These are phyloP conservation scores for Dovyalis caffra DNA, from an alignment of 345 rosid genomes.

Conservation along the genomic window DNA sequence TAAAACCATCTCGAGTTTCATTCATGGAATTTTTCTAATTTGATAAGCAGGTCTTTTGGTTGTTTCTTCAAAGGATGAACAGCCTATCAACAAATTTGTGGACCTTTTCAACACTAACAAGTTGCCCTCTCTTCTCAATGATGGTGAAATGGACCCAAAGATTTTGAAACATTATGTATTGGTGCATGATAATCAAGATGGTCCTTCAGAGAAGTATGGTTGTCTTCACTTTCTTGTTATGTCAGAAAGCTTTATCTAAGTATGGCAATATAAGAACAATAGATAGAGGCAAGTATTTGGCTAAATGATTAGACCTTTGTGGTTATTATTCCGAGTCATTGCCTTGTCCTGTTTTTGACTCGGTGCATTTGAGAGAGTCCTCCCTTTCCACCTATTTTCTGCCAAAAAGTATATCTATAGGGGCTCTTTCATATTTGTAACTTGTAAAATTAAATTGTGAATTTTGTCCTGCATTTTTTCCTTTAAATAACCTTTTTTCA, in stretches of 20 bases:
- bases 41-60: slow-evolving; percentile 78
- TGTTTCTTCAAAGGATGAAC: slow-evolving; percentile 89
- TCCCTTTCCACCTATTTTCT: not conserved
- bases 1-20: slow-evolving; percentile 2
- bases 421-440: not conserved
- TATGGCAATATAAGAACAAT: not conserved
- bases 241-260: slow-evolving; percentile 1
- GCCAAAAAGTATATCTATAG: not conserved
- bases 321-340: not conserved
- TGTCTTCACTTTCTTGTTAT: slow-evolving; percentile 21
- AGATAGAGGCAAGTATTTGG: not conserved
- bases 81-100: slow-evolving; percentile 72
- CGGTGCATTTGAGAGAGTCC: not conserved
- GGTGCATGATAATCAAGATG: slow-evolving; percentile 92
- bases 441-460: not conserved
- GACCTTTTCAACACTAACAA: slow-evolving; percentile 82
- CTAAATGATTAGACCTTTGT: not conserved
- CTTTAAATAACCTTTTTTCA: not conserved
- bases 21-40: slow-evolving; percentile 7
- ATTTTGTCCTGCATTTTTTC: slow-evolving; percentile 6
- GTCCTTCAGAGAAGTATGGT: slow-evolving; percentile 68
- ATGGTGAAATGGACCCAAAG: slow-evolving; percentile 94
- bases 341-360: not conserved
- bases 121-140: slow-evolving; percentile 78
- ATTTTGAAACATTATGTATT: slow-evolving; percentile 77